phyloP scores from a whole-genome alignment of 352 stramenopile genomes.

The Peronospora belbahrii region DNA sequence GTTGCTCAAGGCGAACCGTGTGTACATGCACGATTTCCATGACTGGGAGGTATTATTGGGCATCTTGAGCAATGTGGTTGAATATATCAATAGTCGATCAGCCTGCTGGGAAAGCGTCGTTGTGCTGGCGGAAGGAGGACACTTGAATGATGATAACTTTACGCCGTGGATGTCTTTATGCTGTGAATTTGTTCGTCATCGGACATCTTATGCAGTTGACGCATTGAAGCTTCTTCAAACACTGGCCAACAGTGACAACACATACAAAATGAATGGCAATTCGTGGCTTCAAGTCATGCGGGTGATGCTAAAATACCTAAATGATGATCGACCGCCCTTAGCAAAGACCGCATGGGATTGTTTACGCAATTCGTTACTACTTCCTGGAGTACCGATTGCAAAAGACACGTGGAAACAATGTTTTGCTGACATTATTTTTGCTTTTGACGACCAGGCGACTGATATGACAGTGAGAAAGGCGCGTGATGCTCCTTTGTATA shows the following conservation, averaged over 20 bases:
- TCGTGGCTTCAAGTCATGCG: conserved; percentile 82
- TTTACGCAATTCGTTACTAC: conserved; percentile 70
- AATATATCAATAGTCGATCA: conserved; percentile 66
- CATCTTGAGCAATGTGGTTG: conserved; percentile 68
- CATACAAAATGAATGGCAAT: conserved; percentile 63
- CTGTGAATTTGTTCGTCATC: conserved; percentile 67
- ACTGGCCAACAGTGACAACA: conserved; percentile 62
- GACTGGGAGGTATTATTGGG: conserved; percentile 70
- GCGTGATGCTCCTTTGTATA: conserved; percentile 69
- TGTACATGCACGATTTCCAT: conserved; percentile 84
- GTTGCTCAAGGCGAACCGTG: conserved; percentile 78
- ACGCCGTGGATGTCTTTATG: conserved; percentile 77
- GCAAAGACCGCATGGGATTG: conserved; percentile 82
- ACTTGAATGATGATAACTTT: conserved; percentile 74
- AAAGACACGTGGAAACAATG: conserved; percentile 77
- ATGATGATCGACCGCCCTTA: conserved; percentile 67
- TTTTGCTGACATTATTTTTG: conserved; percentile 84
- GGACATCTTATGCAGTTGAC: conserved; percentile 68
- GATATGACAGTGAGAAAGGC: conserved; percentile 43
- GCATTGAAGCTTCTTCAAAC: conserved; percentile 66
- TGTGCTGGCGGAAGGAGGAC: conserved; percentile 56
- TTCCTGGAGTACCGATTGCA: conserved; percentile 57
- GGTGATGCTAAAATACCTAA: conserved; percentile 79
- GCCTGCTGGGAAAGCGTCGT: conserved; percentile 74
- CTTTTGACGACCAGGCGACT: conserved; percentile 78